These are phyloP conservation scores for Penicillium aurantiogriseum DNA, from an alignment of 2,329 filamentous ascomycete genomes.

Conservation along the genomic window DNA sequence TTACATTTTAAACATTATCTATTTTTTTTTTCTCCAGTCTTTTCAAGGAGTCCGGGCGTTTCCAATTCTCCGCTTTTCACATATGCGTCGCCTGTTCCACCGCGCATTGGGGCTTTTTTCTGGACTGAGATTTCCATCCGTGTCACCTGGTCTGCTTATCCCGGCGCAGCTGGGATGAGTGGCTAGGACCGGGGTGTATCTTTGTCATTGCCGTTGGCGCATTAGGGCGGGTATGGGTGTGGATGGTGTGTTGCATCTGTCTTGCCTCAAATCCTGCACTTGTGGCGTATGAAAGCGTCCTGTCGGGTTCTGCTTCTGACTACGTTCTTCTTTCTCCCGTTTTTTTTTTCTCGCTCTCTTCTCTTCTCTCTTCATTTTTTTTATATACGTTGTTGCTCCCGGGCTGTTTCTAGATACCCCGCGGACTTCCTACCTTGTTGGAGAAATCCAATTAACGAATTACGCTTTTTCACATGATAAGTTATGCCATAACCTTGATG, in stretches of 20 bases:
- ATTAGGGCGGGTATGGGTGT: constrained; percentile 7
- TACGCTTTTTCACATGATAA: constrained; percentile 1
- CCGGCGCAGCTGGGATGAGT: background rate
- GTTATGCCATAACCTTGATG: background rate
- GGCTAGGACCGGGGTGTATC: constrained; percentile 1
- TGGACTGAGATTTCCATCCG: constrained; percentile 1
- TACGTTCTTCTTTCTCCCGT: background rate
- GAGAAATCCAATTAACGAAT: constrained; percentile 4
- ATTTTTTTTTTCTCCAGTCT: background rate
- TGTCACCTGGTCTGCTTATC: constrained; percentile 10
- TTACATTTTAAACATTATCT: background rate
- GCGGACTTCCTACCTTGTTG: background rate
- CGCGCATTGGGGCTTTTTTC: constrained; percentile 16
- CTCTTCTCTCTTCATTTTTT: background rate
- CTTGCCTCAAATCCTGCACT: constrained; percentile 5
- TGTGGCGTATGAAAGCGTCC: constrained; percentile 13
- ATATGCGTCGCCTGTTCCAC: constrained; percentile 2
- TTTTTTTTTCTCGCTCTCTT: background rate
- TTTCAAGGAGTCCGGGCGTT: background rate
- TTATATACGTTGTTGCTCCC: background rate
- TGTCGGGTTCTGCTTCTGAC: background rate
- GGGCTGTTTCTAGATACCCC: constrained; percentile 1
- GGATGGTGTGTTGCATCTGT: constrained; percentile 4
- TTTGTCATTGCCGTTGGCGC: constrained; percentile 14
- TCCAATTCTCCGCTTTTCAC: constrained; percentile 8